Conservation (phyloP, 192 early-diverging fungal species). For the Martensiomyces pterosporus region DNA sequence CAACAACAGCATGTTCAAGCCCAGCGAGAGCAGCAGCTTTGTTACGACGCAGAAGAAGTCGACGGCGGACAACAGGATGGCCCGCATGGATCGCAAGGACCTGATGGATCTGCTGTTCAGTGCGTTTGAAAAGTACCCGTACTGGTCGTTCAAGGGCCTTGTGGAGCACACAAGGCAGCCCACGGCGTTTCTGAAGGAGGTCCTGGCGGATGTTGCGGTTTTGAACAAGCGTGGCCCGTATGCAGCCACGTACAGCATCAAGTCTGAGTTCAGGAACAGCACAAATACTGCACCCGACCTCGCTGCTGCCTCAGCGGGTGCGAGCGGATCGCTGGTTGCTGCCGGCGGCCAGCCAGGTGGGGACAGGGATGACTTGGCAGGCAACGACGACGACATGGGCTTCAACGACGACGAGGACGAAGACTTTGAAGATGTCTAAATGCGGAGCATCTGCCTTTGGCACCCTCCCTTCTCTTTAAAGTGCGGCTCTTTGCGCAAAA, state of each 20-base stretch:
- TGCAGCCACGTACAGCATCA: slow-evolving; percentile 75
- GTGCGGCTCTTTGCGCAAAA: not conserved
- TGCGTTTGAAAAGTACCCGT: slow-evolving; percentile 72
- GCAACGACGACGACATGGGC: slow-evolving; percentile 12
- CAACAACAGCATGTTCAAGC: slow-evolving; percentile 42
- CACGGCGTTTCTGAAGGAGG: slow-evolving; percentile 74
- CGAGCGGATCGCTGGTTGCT: slow-evolving; percentile 6
- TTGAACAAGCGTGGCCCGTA: slow-evolving; percentile 83
- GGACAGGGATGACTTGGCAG: not conserved
- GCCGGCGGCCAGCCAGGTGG: slow-evolving; percentile 1
- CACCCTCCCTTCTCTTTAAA: too few species aligned
- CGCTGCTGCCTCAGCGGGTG: slow-evolving; percentile 25
- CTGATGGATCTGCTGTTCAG: slow-evolving; percentile 80
- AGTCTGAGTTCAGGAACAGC: slow-evolving; percentile 70
- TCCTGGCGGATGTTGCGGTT: slow-evolving; percentile 71
- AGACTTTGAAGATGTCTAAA: slow-evolving; percentile 50
- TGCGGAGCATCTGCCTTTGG: too few species aligned
- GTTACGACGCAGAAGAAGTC: slow-evolving; percentile 47
- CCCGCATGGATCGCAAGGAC: slow-evolving; percentile 79
- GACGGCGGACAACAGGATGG: slow-evolving; percentile 65
- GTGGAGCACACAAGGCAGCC: slow-evolving; percentile 82
- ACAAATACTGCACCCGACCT: slow-evolving; percentile 14
- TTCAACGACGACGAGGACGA: slow-evolving; percentile 43
- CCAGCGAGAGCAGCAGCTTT: slow-evolving; percentile 32
- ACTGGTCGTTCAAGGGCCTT: slow-evolving; percentile 84